Conservation (phyloP, 495 filamentous ascomycete genomes). For the Astrocystis sublimbata region DNA sequence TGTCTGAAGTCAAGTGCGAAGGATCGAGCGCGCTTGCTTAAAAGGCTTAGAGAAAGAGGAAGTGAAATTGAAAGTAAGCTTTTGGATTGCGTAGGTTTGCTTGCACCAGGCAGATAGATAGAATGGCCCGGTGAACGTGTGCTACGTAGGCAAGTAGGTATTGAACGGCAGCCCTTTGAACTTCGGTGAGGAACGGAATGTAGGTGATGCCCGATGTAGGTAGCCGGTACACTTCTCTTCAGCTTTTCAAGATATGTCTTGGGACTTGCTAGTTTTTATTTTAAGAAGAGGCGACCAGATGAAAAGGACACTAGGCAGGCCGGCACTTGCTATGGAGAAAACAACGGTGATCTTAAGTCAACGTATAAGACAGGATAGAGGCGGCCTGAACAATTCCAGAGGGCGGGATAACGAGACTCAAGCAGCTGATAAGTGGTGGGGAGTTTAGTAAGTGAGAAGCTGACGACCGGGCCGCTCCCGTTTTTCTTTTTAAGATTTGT, state of each 20-base stretch:
- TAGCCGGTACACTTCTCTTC: constrained; percentile 1
- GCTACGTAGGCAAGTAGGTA: no score
- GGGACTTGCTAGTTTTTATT: not conserved
- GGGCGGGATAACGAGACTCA: constrained; percentile 2
- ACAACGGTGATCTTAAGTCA: not conserved
- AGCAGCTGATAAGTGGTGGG: no score
- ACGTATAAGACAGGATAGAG: not conserved
- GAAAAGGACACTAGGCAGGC: not conserved
- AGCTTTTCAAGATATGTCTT: not conserved
- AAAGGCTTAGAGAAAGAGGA: not conserved
- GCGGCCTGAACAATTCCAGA: not conserved
- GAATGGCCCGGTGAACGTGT: not conserved
- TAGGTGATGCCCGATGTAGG: not conserved
- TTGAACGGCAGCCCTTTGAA: not conserved
- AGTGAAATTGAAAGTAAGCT: not conserved
- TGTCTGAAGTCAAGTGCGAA: not conserved
- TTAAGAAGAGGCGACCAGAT: not conserved
- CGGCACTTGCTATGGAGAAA: not conserved
- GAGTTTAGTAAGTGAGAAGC: not conserved
- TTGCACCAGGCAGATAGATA: not conserved
- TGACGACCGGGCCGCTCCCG: no score
- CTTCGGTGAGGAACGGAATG: not conserved
- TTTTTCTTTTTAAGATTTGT: not conserved
- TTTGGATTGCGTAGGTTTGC: not conserved
- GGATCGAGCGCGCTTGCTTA: not conserved